Base-by-base conservation (phyloP, 1,284 basidiomycete species). In the Coniophora puteana region DNA sequence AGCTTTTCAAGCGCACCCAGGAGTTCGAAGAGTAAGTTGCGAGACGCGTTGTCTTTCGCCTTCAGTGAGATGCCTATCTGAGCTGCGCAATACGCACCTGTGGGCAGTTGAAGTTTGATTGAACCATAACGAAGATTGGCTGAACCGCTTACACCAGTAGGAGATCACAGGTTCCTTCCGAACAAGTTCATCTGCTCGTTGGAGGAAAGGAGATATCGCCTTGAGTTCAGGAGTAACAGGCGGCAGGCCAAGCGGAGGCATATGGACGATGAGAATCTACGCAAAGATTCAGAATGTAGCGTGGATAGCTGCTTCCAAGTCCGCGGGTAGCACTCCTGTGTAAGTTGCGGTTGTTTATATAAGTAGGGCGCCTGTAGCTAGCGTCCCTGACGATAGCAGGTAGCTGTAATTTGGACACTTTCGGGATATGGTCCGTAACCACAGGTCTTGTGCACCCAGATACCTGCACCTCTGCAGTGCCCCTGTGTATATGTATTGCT, bases 71-170 rank as follows among this genome's bases (percentile, higher is more conserved):
- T 86, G 37, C 92, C 93, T 29, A 87, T 67, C 62, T 96, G 89
- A 0, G 91, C 89, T 32, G 92, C 94, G 62, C 92, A 85, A 69
- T 93, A 97, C 38, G 82, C 82, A 66, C 84, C 90, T 93, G 61
- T 30, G 40, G 25, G 40, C 28, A 45, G 22, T 25, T 46, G 30
- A 36, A 34, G 38, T 29, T 14, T 8, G 38, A 16, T 14, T 21
- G 36, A 38, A 36, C 20, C 10, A 36, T 12, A 16, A 2, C 11
- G 10, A 32, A 6, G 38, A 14, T n/a, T 14, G 8, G 8, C 17
- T 0, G 14, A 25, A 22, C 38, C n/a, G 68, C 86, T 53, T 67
- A 91, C 93, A 94, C 94, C 94, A 98, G 62, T 98, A 98, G 2
- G 90, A 76, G 50, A 98, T 81, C 38, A 93, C 72, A 3, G 91